These are phyloP conservation scores for Cerrena zonata DNA, from an alignment of 1,284 basidiomycete genomes.

Conservation along the genomic window DNA sequence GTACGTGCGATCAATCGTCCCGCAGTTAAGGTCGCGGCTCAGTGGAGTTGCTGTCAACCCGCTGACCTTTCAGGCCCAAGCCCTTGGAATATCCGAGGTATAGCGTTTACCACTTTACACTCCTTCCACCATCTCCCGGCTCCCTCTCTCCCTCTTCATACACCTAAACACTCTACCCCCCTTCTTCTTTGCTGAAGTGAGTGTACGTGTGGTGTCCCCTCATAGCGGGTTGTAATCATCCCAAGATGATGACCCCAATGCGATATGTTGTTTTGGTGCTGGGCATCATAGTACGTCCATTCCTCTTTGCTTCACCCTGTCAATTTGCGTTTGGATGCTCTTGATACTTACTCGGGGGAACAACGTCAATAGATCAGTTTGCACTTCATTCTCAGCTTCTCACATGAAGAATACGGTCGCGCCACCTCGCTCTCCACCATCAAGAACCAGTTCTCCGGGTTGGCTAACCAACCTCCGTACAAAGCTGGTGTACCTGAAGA, in stretches of 20 bases:
- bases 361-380: slow-evolving; percentile 62
- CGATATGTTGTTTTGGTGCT: slow-evolving; percentile 67
- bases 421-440: slow-evolving; percentile 56
- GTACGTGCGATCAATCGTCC: not conserved
- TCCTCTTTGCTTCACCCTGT: too few relatives aligned
- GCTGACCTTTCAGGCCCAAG: not conserved
- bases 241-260: slow-evolving; percentile 72
- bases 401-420: slow-evolving; percentile 63
- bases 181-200: too few relatives aligned
- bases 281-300: slow-evolving; percentile 51
- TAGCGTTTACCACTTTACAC: not conserved
- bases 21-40: not conserved
- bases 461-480: slow-evolving; percentile 38
- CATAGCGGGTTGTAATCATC: not conserved
- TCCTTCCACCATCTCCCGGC: too few relatives aligned
- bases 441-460: slow-evolving; percentile 38
- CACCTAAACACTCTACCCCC: too few relatives aligned
- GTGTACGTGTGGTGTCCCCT: too few relatives aligned
- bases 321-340: not conserved
- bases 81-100: too few relatives aligned
- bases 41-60: not conserved
- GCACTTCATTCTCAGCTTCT: slow-evolving; percentile 67
- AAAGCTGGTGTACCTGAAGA: slow-evolving; percentile 49
- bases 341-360: not conserved
- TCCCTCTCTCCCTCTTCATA: not conserved